phyloP scores from a whole-genome alignment of 495 filamentous ascomycete species.

The Trichoderma reesei region DNA sequence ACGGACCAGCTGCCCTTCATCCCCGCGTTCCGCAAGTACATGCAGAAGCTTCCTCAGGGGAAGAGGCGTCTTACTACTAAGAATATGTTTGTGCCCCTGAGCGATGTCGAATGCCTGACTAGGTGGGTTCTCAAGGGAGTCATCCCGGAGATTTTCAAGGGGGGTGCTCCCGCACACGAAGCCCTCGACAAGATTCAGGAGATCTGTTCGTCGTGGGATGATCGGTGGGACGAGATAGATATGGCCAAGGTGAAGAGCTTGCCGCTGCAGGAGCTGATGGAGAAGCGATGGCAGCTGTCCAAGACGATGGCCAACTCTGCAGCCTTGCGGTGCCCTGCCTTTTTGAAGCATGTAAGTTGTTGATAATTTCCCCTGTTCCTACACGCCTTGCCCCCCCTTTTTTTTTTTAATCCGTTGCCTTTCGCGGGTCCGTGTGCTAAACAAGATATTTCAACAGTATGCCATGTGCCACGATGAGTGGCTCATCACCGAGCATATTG shows the following conservation, averaged over 20 bases:
- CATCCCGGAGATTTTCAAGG: slow-evolving; percentile 40
- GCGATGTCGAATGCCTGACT: slow-evolving; percentile 75
- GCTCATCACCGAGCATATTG: slow-evolving; percentile 85
- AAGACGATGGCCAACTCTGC: slow-evolving; percentile 44
- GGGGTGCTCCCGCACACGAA: slow-evolving; percentile 28
- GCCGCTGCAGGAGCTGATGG: slow-evolving; percentile 60
- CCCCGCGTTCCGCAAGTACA: slow-evolving; percentile 49
- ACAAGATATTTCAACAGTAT: slow-evolving; percentile 32
- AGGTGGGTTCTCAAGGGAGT: slow-evolving; percentile 57
- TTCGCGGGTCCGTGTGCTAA: background rate
- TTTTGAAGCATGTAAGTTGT: slow-evolving; percentile 70
- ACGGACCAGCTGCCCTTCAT: slow-evolving; percentile 75
- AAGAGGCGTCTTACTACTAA: slow-evolving; percentile 55
- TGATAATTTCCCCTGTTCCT: background rate
- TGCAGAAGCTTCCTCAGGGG: slow-evolving; percentile 48
- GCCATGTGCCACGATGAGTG: slow-evolving; percentile 92
- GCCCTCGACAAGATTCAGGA: slow-evolving; percentile 53
- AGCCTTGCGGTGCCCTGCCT: slow-evolving; percentile 59
- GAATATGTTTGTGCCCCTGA: slow-evolving; percentile 51
- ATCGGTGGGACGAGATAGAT: slow-evolving; percentile 80
- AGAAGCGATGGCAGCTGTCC: slow-evolving; percentile 54
- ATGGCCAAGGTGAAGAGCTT: slow-evolving; percentile 71
- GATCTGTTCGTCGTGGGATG: slow-evolving; percentile 58
- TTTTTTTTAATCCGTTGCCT: background rate
- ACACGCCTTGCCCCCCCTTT: background rate